Percentiles rank a stretch among this genome's conserved stretches.
Evolutionary conservation across 345 rosid species (phyloP).

Genomic region (Ceriops decandra): DNA sequence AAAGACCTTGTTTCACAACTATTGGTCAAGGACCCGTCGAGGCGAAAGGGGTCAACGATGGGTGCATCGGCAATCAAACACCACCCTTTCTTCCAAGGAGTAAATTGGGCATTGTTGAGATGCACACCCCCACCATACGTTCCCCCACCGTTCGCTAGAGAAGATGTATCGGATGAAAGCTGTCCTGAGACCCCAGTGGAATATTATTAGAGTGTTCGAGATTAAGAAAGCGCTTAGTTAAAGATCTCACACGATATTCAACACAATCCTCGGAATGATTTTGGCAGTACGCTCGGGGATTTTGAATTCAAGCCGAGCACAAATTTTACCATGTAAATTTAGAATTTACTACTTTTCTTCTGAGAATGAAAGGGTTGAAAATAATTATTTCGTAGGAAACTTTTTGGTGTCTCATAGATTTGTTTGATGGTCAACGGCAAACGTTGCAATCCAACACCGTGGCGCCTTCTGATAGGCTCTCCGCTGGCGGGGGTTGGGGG

Average conservation of each 20-base stretch:
- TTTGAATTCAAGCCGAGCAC: no score
- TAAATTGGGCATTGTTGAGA: constrained; percentile 89
- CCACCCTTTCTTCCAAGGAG: constrained; percentile 80
- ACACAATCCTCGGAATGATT: no score
- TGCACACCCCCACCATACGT: constrained; percentile 71
- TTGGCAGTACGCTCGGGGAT: no score
- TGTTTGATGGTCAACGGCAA: neutral
- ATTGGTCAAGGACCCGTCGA: constrained; percentile 63
- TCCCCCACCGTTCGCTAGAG: constrained; percentile 66
- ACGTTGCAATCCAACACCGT: no score
- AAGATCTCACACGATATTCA: neutral
- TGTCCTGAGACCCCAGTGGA: constrained; percentile 69
- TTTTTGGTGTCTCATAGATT: neutral
- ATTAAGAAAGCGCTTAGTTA: constrained; percentile 4
- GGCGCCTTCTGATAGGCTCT: constrained; percentile 21
- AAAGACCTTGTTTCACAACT: constrained; percentile 71
- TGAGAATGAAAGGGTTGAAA: no score
- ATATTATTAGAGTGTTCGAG: constrained; percentile 45
- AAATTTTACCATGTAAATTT: no score
- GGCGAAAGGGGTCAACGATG: constrained; percentile 70
- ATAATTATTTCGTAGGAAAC: no score
- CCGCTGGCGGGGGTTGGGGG: constrained; percentile 1
- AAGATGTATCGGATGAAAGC: constrained; percentile 57
- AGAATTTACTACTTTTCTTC: no score
- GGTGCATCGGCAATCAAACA: constrained; percentile 85